A percentile compares a stretch with the other conserved stretches of the same genome.
These are phyloP conservation scores for Hypoxylon sp. DNA, from an alignment of 2,329 filamentous ascomycete species.

Conservation along the genomic window DNA sequence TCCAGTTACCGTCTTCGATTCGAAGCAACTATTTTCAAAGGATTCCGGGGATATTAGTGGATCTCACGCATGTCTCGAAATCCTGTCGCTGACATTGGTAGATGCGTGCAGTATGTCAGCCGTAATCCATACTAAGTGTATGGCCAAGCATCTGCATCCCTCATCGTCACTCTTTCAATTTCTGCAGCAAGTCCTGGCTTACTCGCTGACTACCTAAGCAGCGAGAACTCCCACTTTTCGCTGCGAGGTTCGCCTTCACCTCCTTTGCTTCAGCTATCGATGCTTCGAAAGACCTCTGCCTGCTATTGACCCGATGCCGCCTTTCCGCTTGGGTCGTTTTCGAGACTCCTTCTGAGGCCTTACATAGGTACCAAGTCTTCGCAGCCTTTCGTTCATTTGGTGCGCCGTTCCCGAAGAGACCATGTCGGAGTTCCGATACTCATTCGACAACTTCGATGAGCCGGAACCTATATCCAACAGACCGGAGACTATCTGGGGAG, in stretches of 20 bases:
- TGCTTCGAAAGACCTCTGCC: background rate
- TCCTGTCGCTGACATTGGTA: conserved; percentile 29
- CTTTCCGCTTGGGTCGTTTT: conserved; percentile 7
- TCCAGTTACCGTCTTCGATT: conserved; percentile 7
- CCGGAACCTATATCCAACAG: conserved; percentile 50
- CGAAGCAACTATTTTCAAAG: conserved; percentile 29
- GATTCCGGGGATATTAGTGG: conserved; percentile 29
- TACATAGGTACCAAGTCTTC: conserved; percentile 1
- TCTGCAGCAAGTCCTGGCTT: background rate
- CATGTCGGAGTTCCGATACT: conserved; percentile 47
- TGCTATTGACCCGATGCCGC: conserved; percentile 16
- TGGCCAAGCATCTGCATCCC: conserved; percentile 30
- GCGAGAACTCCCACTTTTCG: background rate
- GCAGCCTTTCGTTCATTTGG: background rate
- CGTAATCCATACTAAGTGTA: conserved; percentile 29
- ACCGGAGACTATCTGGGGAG: conserved; percentile 48
- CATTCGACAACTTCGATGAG: conserved; percentile 48
- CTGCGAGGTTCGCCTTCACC: conserved; percentile 10
- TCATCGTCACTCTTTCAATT: conserved; percentile 16
- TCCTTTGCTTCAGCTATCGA: conserved; percentile 3
- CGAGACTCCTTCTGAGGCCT: conserved; percentile 23
- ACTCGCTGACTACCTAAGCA: background rate
- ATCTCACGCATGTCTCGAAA: conserved; percentile 33
- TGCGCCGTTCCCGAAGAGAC: conserved; percentile 7
- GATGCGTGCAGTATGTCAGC: conserved; percentile 18